phyloP scores from a whole-genome alignment of 1,284 basidiomycete genomes.

The Athelia psychrophila region DNA sequence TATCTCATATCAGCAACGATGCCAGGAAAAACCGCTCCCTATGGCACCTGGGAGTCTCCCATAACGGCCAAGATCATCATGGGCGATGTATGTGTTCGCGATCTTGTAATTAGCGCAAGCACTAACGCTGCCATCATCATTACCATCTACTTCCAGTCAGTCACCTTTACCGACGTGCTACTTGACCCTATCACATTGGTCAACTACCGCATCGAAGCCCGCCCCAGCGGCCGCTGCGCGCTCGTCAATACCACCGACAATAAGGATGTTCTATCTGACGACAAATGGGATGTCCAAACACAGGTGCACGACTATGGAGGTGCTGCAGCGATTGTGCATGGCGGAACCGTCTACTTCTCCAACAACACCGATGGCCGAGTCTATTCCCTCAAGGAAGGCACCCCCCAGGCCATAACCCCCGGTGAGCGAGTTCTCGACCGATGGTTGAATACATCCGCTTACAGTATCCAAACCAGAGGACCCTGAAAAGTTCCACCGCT shows the following conservation, averaged over 20 bases:
- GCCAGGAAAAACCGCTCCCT: constrained; percentile 37
- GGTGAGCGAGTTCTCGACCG: constrained; percentile 32
- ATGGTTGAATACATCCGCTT: constrained; percentile 4
- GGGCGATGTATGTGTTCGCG: constrained; percentile 38
- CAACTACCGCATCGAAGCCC: constrained; percentile 59
- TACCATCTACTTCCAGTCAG: constrained; percentile 3
- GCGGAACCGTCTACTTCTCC: constrained; percentile 54
- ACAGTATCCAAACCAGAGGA: constrained; percentile 33
- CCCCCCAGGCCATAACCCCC: constrained; percentile 58
- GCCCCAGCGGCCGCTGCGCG: constrained; percentile 57
- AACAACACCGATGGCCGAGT: constrained; percentile 48
- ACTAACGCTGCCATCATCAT: too few species aligned
- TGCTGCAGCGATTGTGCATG: constrained; percentile 47
- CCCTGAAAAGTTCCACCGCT: constrained; percentile 45
- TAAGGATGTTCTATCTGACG: constrained; percentile 46
- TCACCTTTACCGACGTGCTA: constrained; percentile 36
- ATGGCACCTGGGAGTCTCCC: constrained; percentile 60
- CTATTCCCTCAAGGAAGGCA: constrained; percentile 36
- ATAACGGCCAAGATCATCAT: constrained; percentile 53
- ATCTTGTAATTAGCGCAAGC: too few species aligned
- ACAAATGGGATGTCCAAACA: constrained; percentile 53
- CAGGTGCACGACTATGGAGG: constrained; percentile 61
- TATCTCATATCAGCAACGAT: background rate
- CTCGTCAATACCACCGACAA: constrained; percentile 48
- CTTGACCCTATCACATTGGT: constrained; percentile 50